Evolutionary conservation across 169 alveolate species (phyloP).

Genomic region (Plasmodium ovale): DNA sequence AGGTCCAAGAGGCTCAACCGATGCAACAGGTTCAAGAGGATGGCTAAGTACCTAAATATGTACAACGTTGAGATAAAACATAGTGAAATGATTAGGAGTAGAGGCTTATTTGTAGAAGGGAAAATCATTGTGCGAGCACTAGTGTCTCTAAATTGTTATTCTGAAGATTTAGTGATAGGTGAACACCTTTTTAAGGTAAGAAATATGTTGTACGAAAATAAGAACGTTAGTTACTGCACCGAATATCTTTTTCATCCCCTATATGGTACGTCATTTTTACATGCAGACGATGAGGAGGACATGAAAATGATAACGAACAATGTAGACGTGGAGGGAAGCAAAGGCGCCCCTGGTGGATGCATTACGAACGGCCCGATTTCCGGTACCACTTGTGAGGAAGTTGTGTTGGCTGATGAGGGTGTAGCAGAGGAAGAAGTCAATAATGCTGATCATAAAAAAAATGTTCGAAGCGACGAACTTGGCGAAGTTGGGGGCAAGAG

Average conservation of each 20-base stretch:
- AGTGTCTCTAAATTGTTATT: slow-evolving; percentile 16
- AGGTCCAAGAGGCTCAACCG: neutral
- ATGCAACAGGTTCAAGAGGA: no score
- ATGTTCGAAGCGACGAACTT: neutral
- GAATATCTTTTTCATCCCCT: slow-evolving; percentile 45
- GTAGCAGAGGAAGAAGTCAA: neutral
- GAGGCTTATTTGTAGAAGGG: slow-evolving; percentile 40
- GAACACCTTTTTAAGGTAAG: slow-evolving; percentile 55
- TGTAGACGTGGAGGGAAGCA: neutral
- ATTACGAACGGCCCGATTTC: neutral
- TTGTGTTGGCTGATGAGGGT: neutral
- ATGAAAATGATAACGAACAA: neutral
- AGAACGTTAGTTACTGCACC: slow-evolving; percentile 8
- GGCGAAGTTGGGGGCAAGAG: neutral
- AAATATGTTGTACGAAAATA: slow-evolving; percentile 49
- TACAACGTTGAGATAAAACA: slow-evolving; percentile 52
- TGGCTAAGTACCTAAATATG: slow-evolving; percentile 7
- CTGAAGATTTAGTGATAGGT: slow-evolving; percentile 56
- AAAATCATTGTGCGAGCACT: slow-evolving; percentile 47
- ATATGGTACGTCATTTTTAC: neutral
- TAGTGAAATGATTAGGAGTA: slow-evolving; percentile 26
- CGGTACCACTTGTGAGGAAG: neutral
- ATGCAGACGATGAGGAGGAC: neutral
- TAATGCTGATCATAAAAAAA: neutral
- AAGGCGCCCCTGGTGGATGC: neutral